Base-by-base conservation (phyloP, 164 flowering plant species). In the Santalum album region DNA sequence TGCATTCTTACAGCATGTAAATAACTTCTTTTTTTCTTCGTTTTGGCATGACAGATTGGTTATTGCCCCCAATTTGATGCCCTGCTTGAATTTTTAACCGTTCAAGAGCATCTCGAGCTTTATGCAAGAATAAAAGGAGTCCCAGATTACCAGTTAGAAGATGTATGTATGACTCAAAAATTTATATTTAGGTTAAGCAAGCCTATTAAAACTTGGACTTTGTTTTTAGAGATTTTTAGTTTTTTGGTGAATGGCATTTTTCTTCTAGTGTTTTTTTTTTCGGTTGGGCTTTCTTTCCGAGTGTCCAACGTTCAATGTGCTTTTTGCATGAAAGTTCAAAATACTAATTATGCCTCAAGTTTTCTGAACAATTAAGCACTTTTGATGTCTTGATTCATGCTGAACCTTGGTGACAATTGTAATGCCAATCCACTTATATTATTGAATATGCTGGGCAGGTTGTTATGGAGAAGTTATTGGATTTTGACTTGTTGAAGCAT, bases 41-140 rank as follows among this genome's bases (percentile, higher is more conserved):
- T 29, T 29, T 29, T 9, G 4, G 4, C 9, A 29, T 29, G 34
- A 53, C 78, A 91, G 98, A 82, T 92, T 74, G 98, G 98, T 23
- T 92, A 86, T 59, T 90, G 98, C 72, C 98, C 98, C 20, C 98
- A 92, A 59, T 92, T 87, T 71, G 96, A 92, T 81, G 94, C 98
- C 49, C 59, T 92, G 48, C 72, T 92, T 32, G 99, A 92, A 55
- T 71, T 66, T 61, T 62, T 92, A 27, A 87, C 91, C 35, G 95
- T 76, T 56, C 72, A 67, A 65, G 99, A 92, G 75, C 99, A 92
- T 71, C 96, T 92, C 70, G 87, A 92, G 62, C 91, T 92, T 55
- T 92, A 89, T 71, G 99, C 96, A 53, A 81, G 91, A 72, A 86
- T 92, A 51, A 92, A 92, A 74, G 86, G 96, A 49, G 94, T 92